These are phyloP conservation scores for Fusarium phyllophilum DNA, from an alignment of 2,329 filamentous ascomycete genomes.

Conservation along the genomic window DNA sequence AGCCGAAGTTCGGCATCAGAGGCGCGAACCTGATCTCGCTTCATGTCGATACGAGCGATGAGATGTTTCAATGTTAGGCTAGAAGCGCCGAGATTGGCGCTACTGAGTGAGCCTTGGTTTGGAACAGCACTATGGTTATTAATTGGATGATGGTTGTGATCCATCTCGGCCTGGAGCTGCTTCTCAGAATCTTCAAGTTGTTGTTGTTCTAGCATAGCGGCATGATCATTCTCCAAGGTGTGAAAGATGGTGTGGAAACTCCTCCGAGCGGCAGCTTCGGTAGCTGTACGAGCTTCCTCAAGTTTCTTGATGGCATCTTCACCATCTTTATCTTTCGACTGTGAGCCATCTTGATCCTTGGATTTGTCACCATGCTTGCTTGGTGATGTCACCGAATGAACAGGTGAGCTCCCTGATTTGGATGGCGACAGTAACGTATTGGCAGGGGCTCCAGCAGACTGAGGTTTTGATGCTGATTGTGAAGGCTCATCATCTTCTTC, in stretches of 20 bases:
- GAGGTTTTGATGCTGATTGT: constrained; percentile 64
- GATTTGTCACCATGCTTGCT: constrained; percentile 66
- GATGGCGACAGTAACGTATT: constrained; percentile 73
- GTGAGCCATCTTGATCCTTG: constrained; percentile 59
- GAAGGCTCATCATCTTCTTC: constrained; percentile 69
- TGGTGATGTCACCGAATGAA: constrained; percentile 69
- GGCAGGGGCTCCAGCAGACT: constrained; percentile 60
- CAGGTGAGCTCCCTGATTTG: constrained; percentile 75
- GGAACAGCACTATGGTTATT: constrained; percentile 63
- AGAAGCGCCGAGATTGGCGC: constrained; percentile 92
- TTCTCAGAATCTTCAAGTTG: constrained; percentile 96
- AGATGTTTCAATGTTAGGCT: constrained; percentile 97
- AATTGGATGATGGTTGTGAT: constrained; percentile 67
- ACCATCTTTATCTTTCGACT: constrained; percentile 72
- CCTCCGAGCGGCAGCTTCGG: constrained; percentile 87
- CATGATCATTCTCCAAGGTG: constrained; percentile 92
- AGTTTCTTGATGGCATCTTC: constrained; percentile 93
- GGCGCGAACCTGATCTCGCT: constrained; percentile 88
- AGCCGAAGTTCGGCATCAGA: constrained; percentile 92
- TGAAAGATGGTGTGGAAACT: constrained; percentile 96
- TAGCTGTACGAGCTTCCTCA: constrained; percentile 90
- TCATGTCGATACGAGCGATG: constrained; percentile 93
- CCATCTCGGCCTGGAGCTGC: constrained; percentile 95
- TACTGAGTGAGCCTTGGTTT: constrained; percentile 90
- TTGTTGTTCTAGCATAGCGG: constrained; percentile 97